Evolutionary conservation across 1,139 yeast genomes (phyloP), one percentile per base, ranked within the genome.

Genomic region (Yamadazyma atlantica): DNA sequence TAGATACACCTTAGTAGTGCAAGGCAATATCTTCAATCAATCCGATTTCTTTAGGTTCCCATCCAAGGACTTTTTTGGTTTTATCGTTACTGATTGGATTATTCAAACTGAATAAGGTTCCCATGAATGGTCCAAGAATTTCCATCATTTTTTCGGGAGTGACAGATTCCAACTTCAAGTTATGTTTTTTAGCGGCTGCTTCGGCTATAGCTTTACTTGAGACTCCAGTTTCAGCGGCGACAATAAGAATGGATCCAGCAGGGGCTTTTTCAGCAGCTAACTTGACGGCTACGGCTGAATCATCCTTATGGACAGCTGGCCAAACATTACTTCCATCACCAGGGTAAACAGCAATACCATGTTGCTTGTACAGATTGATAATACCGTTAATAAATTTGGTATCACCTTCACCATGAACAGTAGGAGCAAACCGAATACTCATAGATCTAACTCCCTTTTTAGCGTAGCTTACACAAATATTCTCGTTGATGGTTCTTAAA

Each of bases 291-390:
- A 23, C 37, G 1, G 64, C 68, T 19, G 57, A 62, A 51, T 64
- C 70, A 2, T 33, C 16, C n/a, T 44, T 46, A 33, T 60, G 52
- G n/a, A 58, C 59, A 3, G 64, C 57, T 5, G 62, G 42, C 67
- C 67, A 64, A 2, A 35, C 44, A 36, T 51, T 53, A 8, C 37
- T 24, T 9, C 66, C 68, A 5, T 52, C 56, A 3, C 49, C 64
- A 12, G 54, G 22, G 34, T 54, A 57, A 8, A 38, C 41, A 8
- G 57, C 46, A 15, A 34, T 41, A 2, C 57, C 56, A 3, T 39
- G 29, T 12, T 31, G 18, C 21, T 46, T 40, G 8, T 55, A 55
- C 3, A 27, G 17, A 2, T 35, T 31, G 9, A 48, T 35, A 11
- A 53, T 37, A 26, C 18, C 21, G 17, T 46, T 51, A 24, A 53